phyloP scores from a whole-genome alignment of 441 rosid species.

The Rhodomyrtus psidioides region DNA sequence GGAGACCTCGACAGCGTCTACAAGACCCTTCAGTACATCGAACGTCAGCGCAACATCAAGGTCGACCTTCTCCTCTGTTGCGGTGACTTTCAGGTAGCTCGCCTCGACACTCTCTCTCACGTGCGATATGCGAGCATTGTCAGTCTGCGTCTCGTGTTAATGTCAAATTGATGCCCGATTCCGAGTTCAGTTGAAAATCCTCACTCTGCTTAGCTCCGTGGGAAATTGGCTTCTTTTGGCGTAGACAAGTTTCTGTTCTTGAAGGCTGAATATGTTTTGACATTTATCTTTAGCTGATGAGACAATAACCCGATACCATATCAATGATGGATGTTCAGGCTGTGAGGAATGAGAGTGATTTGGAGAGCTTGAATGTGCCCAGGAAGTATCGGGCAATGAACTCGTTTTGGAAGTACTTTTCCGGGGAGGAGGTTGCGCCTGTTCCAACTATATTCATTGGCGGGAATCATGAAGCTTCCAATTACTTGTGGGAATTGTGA shows the following conservation, averaged over 20 bases:
- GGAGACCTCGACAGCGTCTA: constrained; percentile 86
- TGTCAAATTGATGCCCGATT: background rate
- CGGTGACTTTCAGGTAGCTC: constrained; percentile 76
- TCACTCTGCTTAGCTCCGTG: background rate
- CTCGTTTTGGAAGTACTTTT: constrained; percentile 88
- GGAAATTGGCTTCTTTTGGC: background rate
- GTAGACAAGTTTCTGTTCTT: background rate
- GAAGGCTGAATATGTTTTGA: background rate
- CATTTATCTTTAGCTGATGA: background rate
- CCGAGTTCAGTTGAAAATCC: background rate
- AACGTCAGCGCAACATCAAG: constrained; percentile 45
- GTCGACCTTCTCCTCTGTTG: constrained; percentile 93
- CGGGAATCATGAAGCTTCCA: constrained; percentile 96
- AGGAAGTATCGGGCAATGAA: constrained; percentile 65
- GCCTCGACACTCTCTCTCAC: background rate
- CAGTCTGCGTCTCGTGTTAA: background rate
- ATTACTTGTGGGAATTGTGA: constrained; percentile 87
- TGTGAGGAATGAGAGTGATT: constrained; percentile 72
- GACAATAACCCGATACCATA: background rate
- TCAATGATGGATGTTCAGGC: constrained; percentile 29
- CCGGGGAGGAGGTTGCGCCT: constrained; percentile 74
- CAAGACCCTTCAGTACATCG: constrained; percentile 46
- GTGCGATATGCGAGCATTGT: background rate
- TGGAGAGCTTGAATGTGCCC: constrained; percentile 80
- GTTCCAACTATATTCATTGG: constrained; percentile 89